Percentiles rank a stretch among this genome's conserved stretches.
Evolutionary conservation across 345 rosid species (phyloP).

Genomic region (Melastoma malabathricum): DNA sequence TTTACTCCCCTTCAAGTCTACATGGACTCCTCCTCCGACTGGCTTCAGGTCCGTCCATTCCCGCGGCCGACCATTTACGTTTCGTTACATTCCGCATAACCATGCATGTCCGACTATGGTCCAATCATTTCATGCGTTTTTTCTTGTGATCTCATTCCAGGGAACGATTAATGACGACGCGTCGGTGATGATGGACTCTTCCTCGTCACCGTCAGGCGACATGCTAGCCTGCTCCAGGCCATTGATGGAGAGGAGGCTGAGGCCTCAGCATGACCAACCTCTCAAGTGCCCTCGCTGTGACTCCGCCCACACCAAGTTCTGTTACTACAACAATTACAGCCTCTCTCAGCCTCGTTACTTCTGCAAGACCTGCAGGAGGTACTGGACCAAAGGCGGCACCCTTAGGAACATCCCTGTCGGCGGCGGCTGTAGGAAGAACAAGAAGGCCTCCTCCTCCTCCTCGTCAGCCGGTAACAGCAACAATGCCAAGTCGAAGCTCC

Average conservation of each 20-base stretch:
- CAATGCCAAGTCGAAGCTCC: slow-evolving; percentile 1
- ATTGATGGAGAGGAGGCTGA: slow-evolving; percentile 75
- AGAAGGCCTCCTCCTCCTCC: slow-evolving; percentile 32
- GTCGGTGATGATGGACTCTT: slow-evolving; percentile 35
- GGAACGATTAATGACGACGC: slow-evolving; percentile 42
- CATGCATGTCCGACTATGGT: too few species aligned
- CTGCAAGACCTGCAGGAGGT: slow-evolving; percentile 94
- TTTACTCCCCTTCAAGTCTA: slow-evolving; percentile 78
- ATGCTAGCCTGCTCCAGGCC: slow-evolving; percentile 83
- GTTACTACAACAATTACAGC: slow-evolving; percentile 97
- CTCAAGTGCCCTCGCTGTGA: slow-evolving; percentile 94
- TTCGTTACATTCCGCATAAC: background rate
- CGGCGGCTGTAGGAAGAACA: slow-evolving; percentile 91
- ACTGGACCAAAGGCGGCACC: slow-evolving; percentile 98
- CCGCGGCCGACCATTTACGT: background rate
- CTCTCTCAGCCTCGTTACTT: slow-evolving; percentile 96
- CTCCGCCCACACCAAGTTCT: slow-evolving; percentile 85
- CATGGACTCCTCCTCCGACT: slow-evolving; percentile 75
- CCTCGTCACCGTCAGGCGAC: slow-evolving; percentile 77
- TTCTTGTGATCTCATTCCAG: slow-evolving; percentile 7
- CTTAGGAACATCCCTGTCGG: slow-evolving; percentile 92
- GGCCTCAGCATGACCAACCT: slow-evolving; percentile 85
- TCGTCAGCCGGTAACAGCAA: slow-evolving; percentile 1
- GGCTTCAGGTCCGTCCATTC: slow-evolving; percentile 57
- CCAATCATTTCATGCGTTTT: slow-evolving; percentile 2